Evolutionary conservation across 2,329 filamentous ascomycete species (phyloP).

Genomic region (Stachybotrys chlorohalonatus): DNA sequence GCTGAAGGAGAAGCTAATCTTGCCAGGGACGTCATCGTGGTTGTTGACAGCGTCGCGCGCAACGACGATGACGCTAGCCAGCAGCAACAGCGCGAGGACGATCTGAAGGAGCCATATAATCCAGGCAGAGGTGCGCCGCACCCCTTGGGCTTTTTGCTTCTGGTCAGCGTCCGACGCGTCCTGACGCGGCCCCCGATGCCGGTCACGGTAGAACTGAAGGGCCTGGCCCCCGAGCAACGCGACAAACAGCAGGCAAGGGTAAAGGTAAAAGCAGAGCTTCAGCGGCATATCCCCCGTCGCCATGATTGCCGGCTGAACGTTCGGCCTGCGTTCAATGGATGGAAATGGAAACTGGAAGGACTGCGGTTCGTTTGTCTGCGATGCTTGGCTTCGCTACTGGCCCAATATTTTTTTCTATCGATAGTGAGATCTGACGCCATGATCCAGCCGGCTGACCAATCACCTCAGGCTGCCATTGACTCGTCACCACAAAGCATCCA

Average conservation of each 20-base stretch:
- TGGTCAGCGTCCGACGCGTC: constrained; percentile 14
- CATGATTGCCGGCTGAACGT: constrained; percentile 12
- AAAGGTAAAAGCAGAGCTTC: constrained; percentile 29
- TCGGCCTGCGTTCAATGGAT: background rate
- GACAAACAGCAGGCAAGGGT: constrained; percentile 28
- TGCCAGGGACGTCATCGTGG: constrained; percentile 13
- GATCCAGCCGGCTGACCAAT: too few relatives aligned
- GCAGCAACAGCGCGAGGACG: constrained; percentile 18
- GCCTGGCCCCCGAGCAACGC: constrained; percentile 26
- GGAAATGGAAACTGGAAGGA: background rate
- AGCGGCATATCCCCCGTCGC: constrained; percentile 24
- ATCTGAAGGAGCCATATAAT: constrained; percentile 27
- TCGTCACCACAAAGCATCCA: too few relatives aligned
- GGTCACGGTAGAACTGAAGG: constrained; percentile 25
- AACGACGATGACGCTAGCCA: constrained; percentile 23
- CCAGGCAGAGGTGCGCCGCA: constrained; percentile 18
- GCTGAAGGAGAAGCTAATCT: constrained; percentile 26
- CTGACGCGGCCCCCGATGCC: constrained; percentile 15
- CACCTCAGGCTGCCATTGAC: too few relatives aligned
- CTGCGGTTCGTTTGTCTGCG: too few relatives aligned
- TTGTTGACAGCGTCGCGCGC: constrained; percentile 21
- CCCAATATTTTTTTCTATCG: too few relatives aligned
- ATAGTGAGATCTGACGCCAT: too few relatives aligned
- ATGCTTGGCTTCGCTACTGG: too few relatives aligned
- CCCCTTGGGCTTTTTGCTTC: constrained; percentile 16